Percentiles rank a stretch among this genome's conserved stretches.
phyloP scores from a whole-genome alignment of 2,329 filamentous ascomycete genomes.

The Arthroderma uncinatum region DNA sequence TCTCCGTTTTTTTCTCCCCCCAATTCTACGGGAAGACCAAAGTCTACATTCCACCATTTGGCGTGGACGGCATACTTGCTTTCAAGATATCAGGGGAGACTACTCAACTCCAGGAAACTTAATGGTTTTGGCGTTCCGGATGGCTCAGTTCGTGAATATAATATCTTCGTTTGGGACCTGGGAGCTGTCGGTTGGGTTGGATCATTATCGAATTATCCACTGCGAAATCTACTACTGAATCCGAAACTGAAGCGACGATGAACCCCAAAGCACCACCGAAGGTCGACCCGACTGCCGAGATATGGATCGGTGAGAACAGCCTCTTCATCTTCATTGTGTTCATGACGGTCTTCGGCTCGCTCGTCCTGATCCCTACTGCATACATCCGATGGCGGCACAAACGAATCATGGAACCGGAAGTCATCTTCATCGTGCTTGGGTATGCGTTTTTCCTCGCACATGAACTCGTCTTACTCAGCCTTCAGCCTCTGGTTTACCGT shows the following conservation, averaged over 20 bases:
- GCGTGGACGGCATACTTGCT: not conserved
- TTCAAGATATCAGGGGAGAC: not conserved
- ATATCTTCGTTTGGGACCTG: not conserved
- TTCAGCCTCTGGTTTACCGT: constrained; percentile 7
- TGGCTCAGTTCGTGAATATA: not conserved
- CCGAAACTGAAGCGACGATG: not conserved
- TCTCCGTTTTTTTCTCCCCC: not conserved
- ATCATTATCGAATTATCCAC: not conserved
- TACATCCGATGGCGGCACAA: constrained; percentile 9
- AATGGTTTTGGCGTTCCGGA: not conserved
- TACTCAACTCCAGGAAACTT: not conserved
- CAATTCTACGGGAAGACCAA: not conserved
- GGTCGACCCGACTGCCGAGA: not conserved
- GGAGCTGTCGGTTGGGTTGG: not conserved
- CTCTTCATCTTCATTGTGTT: constrained; percentile 8
- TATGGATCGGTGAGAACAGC: constrained; percentile 6
- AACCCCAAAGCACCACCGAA: not conserved
- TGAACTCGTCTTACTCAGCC: constrained; percentile 2
- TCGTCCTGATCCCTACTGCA: constrained; percentile 7
- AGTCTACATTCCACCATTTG: not conserved
- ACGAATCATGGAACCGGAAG: constrained; percentile 6
- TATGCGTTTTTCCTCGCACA: constrained; percentile 7
- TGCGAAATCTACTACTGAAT: not conserved
- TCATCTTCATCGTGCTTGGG: constrained; percentile 6
- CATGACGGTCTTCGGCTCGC: constrained; percentile 7